Base-by-base conservation (phyloP, 371 early-diverging fungal species). In the Saksenaea vasiformis region DNA sequence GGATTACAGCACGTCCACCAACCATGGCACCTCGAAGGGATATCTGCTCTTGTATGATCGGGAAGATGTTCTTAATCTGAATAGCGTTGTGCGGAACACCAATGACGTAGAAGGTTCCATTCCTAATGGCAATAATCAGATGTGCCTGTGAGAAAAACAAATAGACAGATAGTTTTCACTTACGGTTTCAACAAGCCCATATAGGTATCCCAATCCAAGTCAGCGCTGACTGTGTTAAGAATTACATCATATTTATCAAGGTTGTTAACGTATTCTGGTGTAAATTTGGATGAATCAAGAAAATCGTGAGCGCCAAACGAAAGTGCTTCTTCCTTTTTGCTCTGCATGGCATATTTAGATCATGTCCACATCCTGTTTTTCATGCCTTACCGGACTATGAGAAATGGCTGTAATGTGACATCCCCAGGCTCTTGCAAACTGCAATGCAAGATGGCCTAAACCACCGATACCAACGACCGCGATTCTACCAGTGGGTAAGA, bases 401-500 rank as follows among this genome's bases (percentile, higher is more conserved):
- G 76, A 79, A 17, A 71, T 67, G 26, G 67, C 81, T 17, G 73
- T 78, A 51, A 83, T 76, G 47, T 79, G 74, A 51, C 84, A 82
- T 17, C 89, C 89, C 80, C 89, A 77, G 24, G 80, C 84, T 22
- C 68, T 68, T n/a, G 89, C 86, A 56, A 87, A 87, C 67, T 90
- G 86, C 56, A 89, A 60, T 0, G 85, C 90, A 67, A 90, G 68
- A 57, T 90, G 90, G 7, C 90, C 79, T 43, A 91, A 73, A 24
- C 91, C 90, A 26, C 91, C 91, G 56, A 89, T 81, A n/a, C 90
- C 91, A 54, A 87, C 76, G 22, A 91, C 78, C 27, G 86, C 90
- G 27, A 90, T 78, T 24, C 78, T 70, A 26, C 66, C 77, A 24
- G 85, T 85, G 9, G 87, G 83, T 31, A 66, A 55, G 35, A 79